Evolutionary conservation across 768 basidiomycete species (phyloP), one percentile per base, ranked within the genome.

Genomic region (Mycena sanguinolenta): DNA sequence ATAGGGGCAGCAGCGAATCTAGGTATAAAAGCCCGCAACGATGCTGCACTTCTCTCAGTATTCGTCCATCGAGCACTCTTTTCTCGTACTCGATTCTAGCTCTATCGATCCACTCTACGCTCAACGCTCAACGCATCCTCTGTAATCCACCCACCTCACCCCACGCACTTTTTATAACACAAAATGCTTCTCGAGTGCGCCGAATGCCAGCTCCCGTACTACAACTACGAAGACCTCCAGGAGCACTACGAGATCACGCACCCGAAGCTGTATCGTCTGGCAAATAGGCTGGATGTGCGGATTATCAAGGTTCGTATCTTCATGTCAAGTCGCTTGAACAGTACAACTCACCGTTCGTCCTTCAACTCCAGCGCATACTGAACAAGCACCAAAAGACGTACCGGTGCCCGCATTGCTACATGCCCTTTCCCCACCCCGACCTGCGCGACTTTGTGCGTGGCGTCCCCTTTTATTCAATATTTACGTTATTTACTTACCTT

Each of bases 101-200:
- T 14, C 34, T 9, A 13, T 7, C 6, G 36, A 49, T 32, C 25
- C 39, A 54, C 21, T 38, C 28, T 21, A 13, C 17, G n/a, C 12
- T 28, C 39, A 23, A 28, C 16, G 8, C 27, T 25, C 23, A 6
- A 14, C 30, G 6, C 36, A 32, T 17, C n/a, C 54, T 21, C 19
- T 6, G 8, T 13, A n/a, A 2, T 34, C 32, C 49, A 28, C n/a
- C 44, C 64, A 54, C 28, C 28, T 28, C 13, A 39, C 38, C 21
- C n/a, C 14, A 30, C 32, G 28, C 21, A n/a, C n/a, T n/a, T n/a
- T n/a, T n/a, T n/a, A n/a, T n/a, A n/a, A n/a, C n/a, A n/a, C n/a
- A n/a, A n/a, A 2, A 69, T 69, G 71, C 71, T 67, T 39, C 55
- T 72, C 65, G 71, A 72, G 42, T 72, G 71, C 61, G 64, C 62